These are phyloP conservation scores for Pichia sp. DNA, from an alignment of 1,139 yeast genomes.

Conservation along the genomic window DNA sequence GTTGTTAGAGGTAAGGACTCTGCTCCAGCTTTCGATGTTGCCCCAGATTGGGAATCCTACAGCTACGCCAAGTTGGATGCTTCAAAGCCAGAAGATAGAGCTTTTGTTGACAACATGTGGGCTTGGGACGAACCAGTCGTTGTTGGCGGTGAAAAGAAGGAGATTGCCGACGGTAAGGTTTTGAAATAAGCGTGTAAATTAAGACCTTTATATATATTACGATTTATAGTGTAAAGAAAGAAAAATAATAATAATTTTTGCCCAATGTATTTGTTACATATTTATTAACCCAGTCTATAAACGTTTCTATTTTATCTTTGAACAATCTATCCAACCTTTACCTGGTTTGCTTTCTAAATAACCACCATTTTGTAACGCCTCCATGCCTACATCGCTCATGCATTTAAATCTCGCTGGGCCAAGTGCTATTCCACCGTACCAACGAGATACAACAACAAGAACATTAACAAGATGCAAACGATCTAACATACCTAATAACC, in stretches of 20 bases:
- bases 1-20: constrained; percentile 91
- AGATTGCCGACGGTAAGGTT: constrained; percentile 80
- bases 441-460: constrained; percentile 59
- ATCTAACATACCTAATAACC: constrained; percentile 48
- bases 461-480: constrained; percentile 46
- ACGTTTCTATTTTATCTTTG: constrained; percentile 3
- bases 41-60: constrained; percentile 98
- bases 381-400: constrained; percentile 49
- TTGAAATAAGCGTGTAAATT: constrained; percentile 47
- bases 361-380: constrained; percentile 34
- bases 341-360: constrained; percentile 13
- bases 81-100: constrained; percentile 62
- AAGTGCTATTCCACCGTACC: constrained; percentile 69
- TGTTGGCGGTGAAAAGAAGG: constrained; percentile 60
- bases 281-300: background rate
- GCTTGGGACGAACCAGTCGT: constrained; percentile 80
- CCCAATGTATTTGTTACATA: background rate
- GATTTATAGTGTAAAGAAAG: background rate
- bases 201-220: background rate
- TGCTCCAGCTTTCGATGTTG: constrained; percentile 92
- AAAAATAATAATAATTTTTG: constrained; percentile 1
- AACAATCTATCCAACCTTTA: constrained; percentile 20
- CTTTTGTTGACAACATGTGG: constrained; percentile 68
- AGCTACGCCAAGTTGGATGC: constrained; percentile 63
- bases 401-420: constrained; percentile 64